Percentiles rank a stretch among this genome's conserved stretches.
phyloP scores from a whole-genome alignment of 2,329 filamentous ascomycete species.

The Claviceps sp. region DNA sequence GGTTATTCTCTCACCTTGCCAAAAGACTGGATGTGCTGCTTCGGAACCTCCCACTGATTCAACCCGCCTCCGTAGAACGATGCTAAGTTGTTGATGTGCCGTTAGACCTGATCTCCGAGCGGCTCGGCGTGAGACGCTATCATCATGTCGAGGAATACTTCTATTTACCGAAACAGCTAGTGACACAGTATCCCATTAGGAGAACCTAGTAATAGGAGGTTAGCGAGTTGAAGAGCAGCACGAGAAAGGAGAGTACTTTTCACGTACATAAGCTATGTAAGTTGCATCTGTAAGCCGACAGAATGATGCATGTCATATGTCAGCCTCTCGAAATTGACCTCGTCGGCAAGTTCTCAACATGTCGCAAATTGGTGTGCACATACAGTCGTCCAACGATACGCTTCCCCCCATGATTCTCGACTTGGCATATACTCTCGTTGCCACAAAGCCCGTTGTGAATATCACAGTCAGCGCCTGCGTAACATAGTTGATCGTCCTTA shows the following conservation, averaged over 20 bases:
- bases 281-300: conserved; percentile 7
- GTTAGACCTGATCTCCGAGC: neutral
- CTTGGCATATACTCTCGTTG: conserved; percentile 15
- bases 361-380: conserved; percentile 1
- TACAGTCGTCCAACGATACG: conserved; percentile 16
- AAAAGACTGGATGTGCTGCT: conserved; percentile 17
- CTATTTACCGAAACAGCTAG: conserved; percentile 12
- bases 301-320: neutral
- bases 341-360: neutral
- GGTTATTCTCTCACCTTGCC: conserved; percentile 16
- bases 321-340: neutral
- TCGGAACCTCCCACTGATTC: conserved; percentile 20
- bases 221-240: no score
- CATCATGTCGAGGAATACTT: neutral
- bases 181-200: conserved; percentile 16
- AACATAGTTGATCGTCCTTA: conserved; percentile 15
- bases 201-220: conserved; percentile 10
- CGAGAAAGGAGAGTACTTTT: no score
- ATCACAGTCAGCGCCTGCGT: conserved; percentile 16
- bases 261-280: conserved; percentile 10
- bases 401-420: conserved; percentile 7
- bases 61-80: conserved; percentile 21
- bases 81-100: conserved; percentile 5
- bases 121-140: neutral
- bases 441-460: conserved; percentile 14